These are phyloP conservation scores for Globisporangium perplexum DNA, from an alignment of 352 stramenopile genomes.

Conservation along the genomic window DNA sequence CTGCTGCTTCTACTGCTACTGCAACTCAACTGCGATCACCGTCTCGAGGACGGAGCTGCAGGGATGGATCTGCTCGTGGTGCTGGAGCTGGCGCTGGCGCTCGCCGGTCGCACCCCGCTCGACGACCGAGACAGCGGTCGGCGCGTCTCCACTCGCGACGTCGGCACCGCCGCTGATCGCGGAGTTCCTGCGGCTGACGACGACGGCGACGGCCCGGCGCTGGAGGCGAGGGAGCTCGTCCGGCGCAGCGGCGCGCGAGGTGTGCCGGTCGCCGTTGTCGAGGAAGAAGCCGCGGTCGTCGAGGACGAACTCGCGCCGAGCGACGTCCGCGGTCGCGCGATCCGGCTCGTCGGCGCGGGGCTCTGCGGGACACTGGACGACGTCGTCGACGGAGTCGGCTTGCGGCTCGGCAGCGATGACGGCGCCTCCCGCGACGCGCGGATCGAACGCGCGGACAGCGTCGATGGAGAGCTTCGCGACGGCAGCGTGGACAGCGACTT, in stretches of 20 bases:
- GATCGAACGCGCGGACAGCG: slow-evolving; percentile 16
- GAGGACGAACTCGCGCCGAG: slow-evolving; percentile 8
- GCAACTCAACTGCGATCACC: background rate
- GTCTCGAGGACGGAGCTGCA: background rate
- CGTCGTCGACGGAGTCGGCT: slow-evolving; percentile 10
- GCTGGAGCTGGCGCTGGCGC: background rate
- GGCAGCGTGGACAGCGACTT: slow-evolving; percentile 43
- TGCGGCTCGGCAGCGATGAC: slow-evolving; percentile 14
- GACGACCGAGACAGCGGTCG: slow-evolving; percentile 9
- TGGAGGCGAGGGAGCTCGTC: slow-evolving; percentile 15
- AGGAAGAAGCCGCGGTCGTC: slow-evolving; percentile 8
- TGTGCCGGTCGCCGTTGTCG: slow-evolving; percentile 14
- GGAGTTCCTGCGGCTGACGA: slow-evolving; percentile 11
- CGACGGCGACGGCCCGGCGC: slow-evolving; percentile 14
- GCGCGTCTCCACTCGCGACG: slow-evolving; percentile 3
- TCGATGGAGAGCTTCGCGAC: slow-evolving; percentile 18
- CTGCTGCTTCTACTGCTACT: slow-evolving; percentile 3
- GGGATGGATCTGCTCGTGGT: background rate
- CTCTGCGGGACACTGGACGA: slow-evolving; percentile 15
- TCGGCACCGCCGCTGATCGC: slow-evolving; percentile 11
- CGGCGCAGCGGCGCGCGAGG: slow-evolving; percentile 22
- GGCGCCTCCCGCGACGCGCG: slow-evolving; percentile 13
- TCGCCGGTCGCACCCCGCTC: background rate
- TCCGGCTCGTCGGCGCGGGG: slow-evolving; percentile 16
- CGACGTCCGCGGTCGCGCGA: slow-evolving; percentile 18